Percentiles rank a stretch among this genome's conserved stretches.
phyloP scores from a whole-genome alignment of 495 filamentous ascomycete species.

The Penicillium maclennaniae region DNA sequence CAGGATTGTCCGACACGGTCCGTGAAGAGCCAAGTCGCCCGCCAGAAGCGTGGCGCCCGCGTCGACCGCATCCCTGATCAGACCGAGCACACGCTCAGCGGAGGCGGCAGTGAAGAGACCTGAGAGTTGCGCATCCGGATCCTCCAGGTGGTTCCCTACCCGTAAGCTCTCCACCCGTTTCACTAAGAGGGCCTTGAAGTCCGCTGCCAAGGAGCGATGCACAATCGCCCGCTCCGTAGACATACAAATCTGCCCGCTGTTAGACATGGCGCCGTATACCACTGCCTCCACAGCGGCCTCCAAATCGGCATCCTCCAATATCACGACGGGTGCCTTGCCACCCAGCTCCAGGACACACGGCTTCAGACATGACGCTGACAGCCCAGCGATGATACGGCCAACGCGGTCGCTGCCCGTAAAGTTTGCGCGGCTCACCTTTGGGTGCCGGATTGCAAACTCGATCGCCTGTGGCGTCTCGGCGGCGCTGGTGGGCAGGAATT shows the following conservation, averaged over 20 bases:
- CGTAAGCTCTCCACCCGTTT: background rate
- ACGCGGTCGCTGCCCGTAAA: constrained; percentile 48
- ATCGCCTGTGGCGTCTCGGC: constrained; percentile 41
- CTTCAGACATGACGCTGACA: constrained; percentile 40
- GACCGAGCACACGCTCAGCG: background rate
- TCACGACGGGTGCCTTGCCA: constrained; percentile 46
- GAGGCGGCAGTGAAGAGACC: background rate
- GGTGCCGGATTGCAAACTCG: constrained; percentile 38
- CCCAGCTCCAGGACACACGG: constrained; percentile 51
- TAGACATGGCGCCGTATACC: constrained; percentile 20
- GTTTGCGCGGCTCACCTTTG: constrained; percentile 43
- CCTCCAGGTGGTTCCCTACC: background rate
- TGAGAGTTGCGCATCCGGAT: background rate
- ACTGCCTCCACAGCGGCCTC: constrained; percentile 35
- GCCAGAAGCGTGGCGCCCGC: constrained; percentile 25
- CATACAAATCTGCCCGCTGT: constrained; percentile 75
- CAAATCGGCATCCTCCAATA: constrained; percentile 48
- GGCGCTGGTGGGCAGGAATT: constrained; percentile 37
- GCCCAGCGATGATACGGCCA: constrained; percentile 42
- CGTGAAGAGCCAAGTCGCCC: constrained; percentile 21
- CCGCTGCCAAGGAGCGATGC: constrained; percentile 24
- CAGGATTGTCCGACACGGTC: constrained; percentile 6
- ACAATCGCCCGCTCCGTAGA: constrained; percentile 74
- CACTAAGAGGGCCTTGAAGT: constrained; percentile 25
- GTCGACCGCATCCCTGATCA: background rate